Conservation (phyloP, 2,329 filamentous ascomycete genomes). For the Sporothrix euskadiensis region DNA sequence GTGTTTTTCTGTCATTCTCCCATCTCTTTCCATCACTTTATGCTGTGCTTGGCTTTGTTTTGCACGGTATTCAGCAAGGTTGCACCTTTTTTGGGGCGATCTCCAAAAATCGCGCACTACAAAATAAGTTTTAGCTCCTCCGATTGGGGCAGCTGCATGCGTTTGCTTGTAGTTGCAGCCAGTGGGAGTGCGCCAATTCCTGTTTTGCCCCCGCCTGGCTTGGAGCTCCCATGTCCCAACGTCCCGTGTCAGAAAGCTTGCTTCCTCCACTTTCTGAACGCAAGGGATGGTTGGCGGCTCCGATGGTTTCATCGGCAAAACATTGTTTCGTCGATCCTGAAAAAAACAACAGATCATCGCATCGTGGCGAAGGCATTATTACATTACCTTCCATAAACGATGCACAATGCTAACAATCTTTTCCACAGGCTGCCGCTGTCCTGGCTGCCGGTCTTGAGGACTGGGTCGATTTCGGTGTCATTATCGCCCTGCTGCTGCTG, state of each 20-base stretch:
- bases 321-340: slow-evolving; percentile 31
- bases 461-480: slow-evolving; percentile 93
- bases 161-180: not conserved
- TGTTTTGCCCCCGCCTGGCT: slow-evolving; percentile 21
- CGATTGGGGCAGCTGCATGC: slow-evolving; percentile 25
- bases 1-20: not conserved
- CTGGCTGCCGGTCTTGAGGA: slow-evolving; percentile 81
- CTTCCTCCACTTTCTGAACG: slow-evolving; percentile 4
- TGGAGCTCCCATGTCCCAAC: slow-evolving; percentile 6
- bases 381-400: not conserved
- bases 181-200: slow-evolving; percentile 20
- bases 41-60: not conserved
- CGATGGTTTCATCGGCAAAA: slow-evolving; percentile 9
- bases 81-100: slow-evolving; percentile 21
- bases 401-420: slow-evolving; percentile 10
- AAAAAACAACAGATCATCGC: not conserved
- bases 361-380: not conserved
- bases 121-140: slow-evolving; percentile 17
- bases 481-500: slow-evolving; percentile 73
- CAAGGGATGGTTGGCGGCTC: slow-evolving; percentile 14
- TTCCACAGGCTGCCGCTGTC: slow-evolving; percentile 65
- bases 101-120: slow-evolving; percentile 29
- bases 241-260: slow-evolving; percentile 14
- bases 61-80: not conserved
- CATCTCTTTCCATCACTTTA: not conserved